Conservation (phyloP, 2,329 filamentous ascomycete genomes). For the Talaromyces sp. region DNA sequence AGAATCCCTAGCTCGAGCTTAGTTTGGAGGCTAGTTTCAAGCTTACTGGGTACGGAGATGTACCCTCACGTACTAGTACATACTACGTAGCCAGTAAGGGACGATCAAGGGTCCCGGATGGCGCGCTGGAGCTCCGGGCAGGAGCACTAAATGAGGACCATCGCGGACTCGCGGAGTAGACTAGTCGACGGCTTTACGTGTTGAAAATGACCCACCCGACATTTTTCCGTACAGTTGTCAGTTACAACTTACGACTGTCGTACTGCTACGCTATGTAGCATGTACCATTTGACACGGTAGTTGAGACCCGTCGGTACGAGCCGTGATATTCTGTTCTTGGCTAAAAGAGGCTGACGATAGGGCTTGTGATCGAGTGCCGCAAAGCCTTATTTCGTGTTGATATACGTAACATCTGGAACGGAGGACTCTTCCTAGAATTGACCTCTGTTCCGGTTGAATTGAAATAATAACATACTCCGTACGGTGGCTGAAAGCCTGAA, state of each 20-base stretch:
- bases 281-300: neutral
- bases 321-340: neutral
- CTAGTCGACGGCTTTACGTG: neutral
- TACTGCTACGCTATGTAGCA: neutral
- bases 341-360: neutral
- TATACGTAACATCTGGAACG: neutral
- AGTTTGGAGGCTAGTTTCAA: neutral
- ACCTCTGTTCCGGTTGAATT: neutral
- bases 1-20: neutral
- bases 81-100: slow-evolving; percentile 1
- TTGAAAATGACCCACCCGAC: neutral
- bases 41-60: neutral
- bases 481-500: neutral
- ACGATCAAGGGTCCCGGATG: neutral
- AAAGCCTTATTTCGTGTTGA: neutral
- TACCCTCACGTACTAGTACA: neutral
- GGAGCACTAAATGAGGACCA: neutral
- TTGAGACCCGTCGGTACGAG: neutral
- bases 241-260: too few relatives aligned
- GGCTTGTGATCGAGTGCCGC: slow-evolving; percentile 5
- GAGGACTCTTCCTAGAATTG: neutral
- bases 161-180: neutral
- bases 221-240: neutral
- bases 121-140: too few relatives aligned
- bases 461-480: too few relatives aligned